phyloP scores from a whole-genome alignment of 2,329 filamentous ascomycete genomes.

The Remersonia thermophila region DNA sequence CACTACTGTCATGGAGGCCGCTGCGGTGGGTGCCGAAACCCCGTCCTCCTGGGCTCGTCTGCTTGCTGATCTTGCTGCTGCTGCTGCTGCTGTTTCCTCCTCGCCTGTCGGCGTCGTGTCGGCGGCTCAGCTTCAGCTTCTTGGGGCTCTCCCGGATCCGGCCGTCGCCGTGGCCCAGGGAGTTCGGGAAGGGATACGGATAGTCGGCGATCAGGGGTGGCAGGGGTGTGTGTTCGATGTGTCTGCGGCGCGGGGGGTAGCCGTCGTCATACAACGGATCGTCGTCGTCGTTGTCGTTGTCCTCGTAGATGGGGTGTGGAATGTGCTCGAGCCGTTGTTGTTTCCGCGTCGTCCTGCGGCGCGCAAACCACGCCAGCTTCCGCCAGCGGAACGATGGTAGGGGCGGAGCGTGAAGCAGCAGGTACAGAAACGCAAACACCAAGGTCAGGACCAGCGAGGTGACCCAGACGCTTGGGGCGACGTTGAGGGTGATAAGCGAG shows the following conservation, averaged over 20 bases:
- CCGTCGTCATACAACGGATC: constrained; percentile 8
- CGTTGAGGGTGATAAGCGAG: constrained; percentile 45
- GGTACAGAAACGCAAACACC: constrained; percentile 39
- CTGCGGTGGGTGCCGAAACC: constrained; percentile 5
- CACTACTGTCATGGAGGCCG: constrained; percentile 15
- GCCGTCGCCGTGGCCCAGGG: background rate
- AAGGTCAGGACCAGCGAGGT: constrained; percentile 37
- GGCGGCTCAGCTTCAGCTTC: constrained; percentile 7
- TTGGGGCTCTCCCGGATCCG: constrained; percentile 3
- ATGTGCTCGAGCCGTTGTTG: background rate
- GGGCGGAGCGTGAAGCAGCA: constrained; percentile 35
- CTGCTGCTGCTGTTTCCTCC: constrained; percentile 9
- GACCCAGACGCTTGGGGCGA: constrained; percentile 46
- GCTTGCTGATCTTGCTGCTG: constrained; percentile 5
- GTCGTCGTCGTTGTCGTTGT: constrained; percentile 10
- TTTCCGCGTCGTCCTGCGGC: constrained; percentile 11
- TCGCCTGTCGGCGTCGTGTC: constrained; percentile 4
- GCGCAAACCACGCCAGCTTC: constrained; percentile 13
- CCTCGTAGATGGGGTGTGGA: background rate
- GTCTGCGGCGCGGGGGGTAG: constrained; percentile 1
- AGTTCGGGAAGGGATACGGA: constrained; percentile 4
- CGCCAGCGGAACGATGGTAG: constrained; percentile 12
- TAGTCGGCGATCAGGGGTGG: constrained; percentile 13
- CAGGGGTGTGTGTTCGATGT: constrained; percentile 14
- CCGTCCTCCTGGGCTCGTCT: constrained; percentile 3